These are phyloP conservation scores for Salix caprea DNA, from an alignment of 345 rosid genomes.

Conservation along the genomic window DNA sequence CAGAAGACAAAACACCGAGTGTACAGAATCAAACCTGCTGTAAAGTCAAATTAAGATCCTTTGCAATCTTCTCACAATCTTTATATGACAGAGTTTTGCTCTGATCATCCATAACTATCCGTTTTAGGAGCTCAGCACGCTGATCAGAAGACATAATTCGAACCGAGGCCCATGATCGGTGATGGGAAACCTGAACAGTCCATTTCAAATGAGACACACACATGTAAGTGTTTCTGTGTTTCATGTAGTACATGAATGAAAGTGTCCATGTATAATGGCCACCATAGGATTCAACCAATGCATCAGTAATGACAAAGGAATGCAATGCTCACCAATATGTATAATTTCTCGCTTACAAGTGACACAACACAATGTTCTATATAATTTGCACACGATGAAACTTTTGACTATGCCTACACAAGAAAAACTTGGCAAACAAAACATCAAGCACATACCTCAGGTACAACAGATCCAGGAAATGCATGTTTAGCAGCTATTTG, in stretches of 20 bases:
- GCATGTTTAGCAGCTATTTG: conserved; percentile 75
- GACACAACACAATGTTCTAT: neutral
- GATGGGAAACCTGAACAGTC: conserved; percentile 58
- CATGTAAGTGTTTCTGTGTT: too few relatives aligned
- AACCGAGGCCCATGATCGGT: conserved; percentile 72
- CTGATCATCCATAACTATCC: conserved; percentile 35
- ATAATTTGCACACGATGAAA: neutral
- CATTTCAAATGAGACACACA: neutral
- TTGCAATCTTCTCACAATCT: conserved; percentile 77
- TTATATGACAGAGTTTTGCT: conserved; percentile 58
- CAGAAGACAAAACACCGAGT: neutral
- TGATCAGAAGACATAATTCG: conserved; percentile 79
- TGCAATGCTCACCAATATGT: neutral
- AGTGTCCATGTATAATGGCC: neutral
- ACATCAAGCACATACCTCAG: conserved; percentile 52
- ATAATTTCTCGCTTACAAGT: neutral
- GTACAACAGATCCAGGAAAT: conserved; percentile 91
- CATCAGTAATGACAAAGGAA: neutral
- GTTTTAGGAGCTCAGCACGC: conserved; percentile 61
- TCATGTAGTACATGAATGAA: neutral
- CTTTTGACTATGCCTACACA: neutral
- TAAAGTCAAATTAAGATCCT: conserved; percentile 72
- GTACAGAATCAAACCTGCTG: conserved; percentile 64
- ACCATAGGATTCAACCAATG: neutral
- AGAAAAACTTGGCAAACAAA: conserved; percentile 5